Evolutionary conservation across 129 eudicot species (phyloP).

Genomic region (Calendula officinalis): DNA sequence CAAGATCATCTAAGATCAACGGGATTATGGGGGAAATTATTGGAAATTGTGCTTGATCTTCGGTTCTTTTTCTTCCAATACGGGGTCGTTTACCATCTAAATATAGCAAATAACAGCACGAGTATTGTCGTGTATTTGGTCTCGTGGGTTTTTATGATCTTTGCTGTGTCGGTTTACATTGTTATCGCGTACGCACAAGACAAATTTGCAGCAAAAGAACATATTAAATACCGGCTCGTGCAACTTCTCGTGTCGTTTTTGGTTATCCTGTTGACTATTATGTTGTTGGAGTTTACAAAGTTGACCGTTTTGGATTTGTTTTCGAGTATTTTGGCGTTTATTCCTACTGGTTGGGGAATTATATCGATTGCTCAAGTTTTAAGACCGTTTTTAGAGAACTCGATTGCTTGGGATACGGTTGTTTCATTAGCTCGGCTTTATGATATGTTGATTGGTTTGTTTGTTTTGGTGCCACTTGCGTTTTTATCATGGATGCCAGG

Average conservation of each 20-base stretch:
- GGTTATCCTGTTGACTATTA: conserved; percentile 40
- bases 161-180: conserved; percentile 46
- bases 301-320: conserved; percentile 50
- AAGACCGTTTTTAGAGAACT: conserved; percentile 75
- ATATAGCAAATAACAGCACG: conserved; percentile 44
- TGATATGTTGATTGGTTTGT: conserved; percentile 70
- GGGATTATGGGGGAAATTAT: conserved; percentile 84
- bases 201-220: conserved; percentile 66
- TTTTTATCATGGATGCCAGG: conserved; percentile 95
- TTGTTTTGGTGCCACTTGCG: conserved; percentile 83
- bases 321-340: conserved; percentile 70
- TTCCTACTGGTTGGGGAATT: conserved; percentile 96
- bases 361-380: conserved; percentile 78
- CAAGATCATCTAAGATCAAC: conserved; percentile 84
- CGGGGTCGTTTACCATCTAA: conserved; percentile 79
- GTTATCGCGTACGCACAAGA: conserved; percentile 70
- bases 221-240: conserved; percentile 61
- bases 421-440: conserved; percentile 86
- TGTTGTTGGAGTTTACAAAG: conserved; percentile 54
- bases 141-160: conserved; percentile 69
- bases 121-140: conserved; percentile 70
- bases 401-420: conserved; percentile 72
- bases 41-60: conserved; percentile 74
- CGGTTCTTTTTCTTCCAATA: conserved; percentile 91
- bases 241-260: conserved; percentile 54